These are phyloP conservation scores for Favolaschia claudopus DNA, from an alignment of 768 basidiomycete genomes.

Conservation along the genomic window DNA sequence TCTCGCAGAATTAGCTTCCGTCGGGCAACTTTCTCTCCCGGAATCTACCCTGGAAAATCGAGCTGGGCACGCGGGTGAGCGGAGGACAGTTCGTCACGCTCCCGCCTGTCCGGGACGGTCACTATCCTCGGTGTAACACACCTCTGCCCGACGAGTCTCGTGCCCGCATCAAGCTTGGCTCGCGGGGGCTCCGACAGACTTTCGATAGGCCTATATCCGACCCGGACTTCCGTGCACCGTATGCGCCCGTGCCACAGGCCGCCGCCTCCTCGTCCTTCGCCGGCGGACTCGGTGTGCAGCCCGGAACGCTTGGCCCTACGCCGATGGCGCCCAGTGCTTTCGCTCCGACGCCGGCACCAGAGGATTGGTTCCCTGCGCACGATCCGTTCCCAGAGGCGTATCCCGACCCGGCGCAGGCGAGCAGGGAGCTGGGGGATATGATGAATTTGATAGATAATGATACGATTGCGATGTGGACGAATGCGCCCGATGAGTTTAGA, in stretches of 20 bases:
- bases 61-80: neutral
- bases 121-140: neutral
- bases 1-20: constrained; percentile 30
- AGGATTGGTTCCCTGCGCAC: constrained; percentile 11
- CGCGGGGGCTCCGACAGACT: constrained; percentile 11
- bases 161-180: neutral
- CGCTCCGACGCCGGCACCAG: constrained; percentile 15
- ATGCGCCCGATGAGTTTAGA: constrained; percentile 20
- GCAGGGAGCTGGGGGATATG: constrained; percentile 13
- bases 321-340: constrained; percentile 23
- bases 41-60: neutral
- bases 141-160: neutral
- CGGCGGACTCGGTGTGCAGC: neutral
- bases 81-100: too few relatives aligned
- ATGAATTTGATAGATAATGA: constrained; percentile 24
- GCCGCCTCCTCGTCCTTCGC: constrained; percentile 3
- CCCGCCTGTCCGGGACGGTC: neutral
- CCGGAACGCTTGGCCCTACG: neutral
- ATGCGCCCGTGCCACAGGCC: neutral
- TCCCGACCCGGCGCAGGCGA: constrained; percentile 2
- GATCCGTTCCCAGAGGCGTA: constrained; percentile 10
- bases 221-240: constrained; percentile 10
- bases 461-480: constrained; percentile 28
- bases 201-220: constrained; percentile 9
- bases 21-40: constrained; percentile 23